Evolutionary conservation across 1,139 yeast species (phyloP).

Genomic region (Diutina catenulata): DNA sequence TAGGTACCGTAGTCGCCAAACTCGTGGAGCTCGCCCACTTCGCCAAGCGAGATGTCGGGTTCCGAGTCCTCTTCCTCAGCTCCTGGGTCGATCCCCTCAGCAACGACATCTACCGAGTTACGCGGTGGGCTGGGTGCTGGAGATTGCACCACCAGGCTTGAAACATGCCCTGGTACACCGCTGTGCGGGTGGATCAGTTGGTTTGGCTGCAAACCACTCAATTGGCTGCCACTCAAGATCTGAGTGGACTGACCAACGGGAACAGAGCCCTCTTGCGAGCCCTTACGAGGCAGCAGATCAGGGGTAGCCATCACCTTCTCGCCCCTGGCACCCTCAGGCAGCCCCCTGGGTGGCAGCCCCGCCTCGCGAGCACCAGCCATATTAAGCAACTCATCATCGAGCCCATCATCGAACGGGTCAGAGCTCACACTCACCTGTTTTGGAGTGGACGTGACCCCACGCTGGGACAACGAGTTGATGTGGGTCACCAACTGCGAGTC

Average conservation of each 20-base stretch:
- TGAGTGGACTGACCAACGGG: constrained; percentile 9
- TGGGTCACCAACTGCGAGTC: constrained; percentile 29
- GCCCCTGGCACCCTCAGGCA: background rate
- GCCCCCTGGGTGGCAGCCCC: constrained; percentile 1
- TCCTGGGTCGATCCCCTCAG: background rate
- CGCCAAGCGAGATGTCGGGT: constrained; percentile 6
- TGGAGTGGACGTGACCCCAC: constrained; percentile 6
- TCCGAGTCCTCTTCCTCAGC: background rate
- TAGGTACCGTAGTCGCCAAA: constrained; percentile 66
- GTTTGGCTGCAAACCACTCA: too few species aligned
- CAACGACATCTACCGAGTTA: too few species aligned
- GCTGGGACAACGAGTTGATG: constrained; percentile 23
- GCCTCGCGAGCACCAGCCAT: constrained; percentile 6
- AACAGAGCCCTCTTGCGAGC: constrained; percentile 5
- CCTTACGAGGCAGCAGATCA: background rate
- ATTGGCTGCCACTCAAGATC: too few species aligned
- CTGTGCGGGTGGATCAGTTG: too few species aligned
- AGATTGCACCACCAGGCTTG: too few species aligned
- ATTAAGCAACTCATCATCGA: constrained; percentile 15
- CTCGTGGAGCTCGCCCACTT: constrained; percentile 27
- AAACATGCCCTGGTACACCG: too few species aligned
- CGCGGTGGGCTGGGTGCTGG: too few species aligned
- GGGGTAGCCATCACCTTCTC: background rate
- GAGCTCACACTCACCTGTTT: background rate
- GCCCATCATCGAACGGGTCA: constrained; percentile 23